Percentiles rank a stretch among this genome's conserved stretches.
Conservation (phyloP, 1,284 basidiomycete genomes). For the Hortiboletus rubellus region DNA sequence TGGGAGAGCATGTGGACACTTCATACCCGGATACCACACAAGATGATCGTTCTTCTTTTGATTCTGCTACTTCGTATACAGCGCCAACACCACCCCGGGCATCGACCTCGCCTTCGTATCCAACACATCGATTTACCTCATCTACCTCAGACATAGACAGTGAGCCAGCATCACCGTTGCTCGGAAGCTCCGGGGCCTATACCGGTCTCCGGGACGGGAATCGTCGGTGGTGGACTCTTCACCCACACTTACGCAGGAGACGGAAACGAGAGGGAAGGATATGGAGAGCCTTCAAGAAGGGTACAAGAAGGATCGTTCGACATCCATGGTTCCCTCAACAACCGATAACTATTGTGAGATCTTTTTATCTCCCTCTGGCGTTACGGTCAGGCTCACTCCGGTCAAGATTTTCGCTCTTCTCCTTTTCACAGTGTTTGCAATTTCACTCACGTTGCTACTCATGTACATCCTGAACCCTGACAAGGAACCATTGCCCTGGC, state of each 20-base stretch:
- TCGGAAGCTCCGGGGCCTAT: conserved; percentile 37
- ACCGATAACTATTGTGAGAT: conserved; percentile 75
- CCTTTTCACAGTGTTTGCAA: conserved; percentile 69
- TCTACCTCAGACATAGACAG: conserved; percentile 66
- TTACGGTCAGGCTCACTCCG: conserved; percentile 17
- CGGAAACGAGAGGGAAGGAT: conserved; percentile 40
- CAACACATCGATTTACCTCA: conserved; percentile 48
- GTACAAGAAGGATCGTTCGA: conserved; percentile 56
- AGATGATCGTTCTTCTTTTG: conserved; percentile 35
- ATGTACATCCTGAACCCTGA: conserved; percentile 95
- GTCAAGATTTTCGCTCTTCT: conserved; percentile 71
- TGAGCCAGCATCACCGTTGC: conserved; percentile 57
- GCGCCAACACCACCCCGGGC: conserved; percentile 50
- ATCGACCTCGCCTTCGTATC: conserved; percentile 46
- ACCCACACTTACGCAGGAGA: conserved; percentile 32
- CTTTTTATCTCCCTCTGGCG: conserved; percentile 5
- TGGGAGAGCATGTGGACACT: conserved; percentile 11
- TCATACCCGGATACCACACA: conserved; percentile 30
- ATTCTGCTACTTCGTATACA: conserved; percentile 42
- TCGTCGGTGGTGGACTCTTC: conserved; percentile 50
- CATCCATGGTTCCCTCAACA: conserved; percentile 80
- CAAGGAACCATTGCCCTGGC: conserved; percentile 93
- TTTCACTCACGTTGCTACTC: conserved; percentile 78
- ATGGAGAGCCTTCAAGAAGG: conserved; percentile 52
- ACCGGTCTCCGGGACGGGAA: conserved; percentile 47